A percentile compares a stretch with the other conserved stretches of the same genome.
These are phyloP conservation scores for Tolypocladium amazonense DNA, from an alignment of 2,329 filamentous ascomycete genomes.

Conservation along the genomic window DNA sequence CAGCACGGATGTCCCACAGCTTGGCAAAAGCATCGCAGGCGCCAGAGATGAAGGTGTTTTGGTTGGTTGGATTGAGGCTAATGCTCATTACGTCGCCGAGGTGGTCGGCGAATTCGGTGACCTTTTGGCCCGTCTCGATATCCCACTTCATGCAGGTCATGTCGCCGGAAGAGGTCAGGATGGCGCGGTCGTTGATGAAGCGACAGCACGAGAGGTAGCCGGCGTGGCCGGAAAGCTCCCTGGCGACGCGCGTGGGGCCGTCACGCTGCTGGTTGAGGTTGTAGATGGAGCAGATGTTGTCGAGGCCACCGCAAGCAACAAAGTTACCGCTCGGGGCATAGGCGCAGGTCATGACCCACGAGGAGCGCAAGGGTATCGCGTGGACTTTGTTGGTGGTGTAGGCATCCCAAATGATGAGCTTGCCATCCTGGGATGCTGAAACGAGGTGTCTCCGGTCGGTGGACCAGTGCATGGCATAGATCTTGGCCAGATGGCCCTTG, in stretches of 20 bases:
- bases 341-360: conserved; percentile 99
- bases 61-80: conserved; percentile 97
- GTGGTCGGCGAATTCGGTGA: conserved; percentile 96
- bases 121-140: conserved; percentile 93
- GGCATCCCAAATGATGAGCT: conserved; percentile 99
- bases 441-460: conserved; percentile 95
- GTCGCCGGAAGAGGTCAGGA: conserved; percentile 94
- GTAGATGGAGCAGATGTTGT: conserved; percentile 99
- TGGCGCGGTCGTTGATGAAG: conserved; percentile 97
- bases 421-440: conserved; percentile 96
- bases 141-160: conserved; percentile 99
- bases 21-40: conserved; percentile 98
- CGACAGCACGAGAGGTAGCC: conserved; percentile 97
- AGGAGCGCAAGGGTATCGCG: conserved; percentile 91
- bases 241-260: conserved; percentile 90
- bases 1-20: conserved; percentile 95
- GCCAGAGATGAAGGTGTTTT: conserved; percentile 98
- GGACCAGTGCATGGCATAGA: conserved; percentile 99
- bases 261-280: conserved; percentile 91
- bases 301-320: conserved; percentile 93
- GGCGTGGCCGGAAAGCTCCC: conserved; percentile 92
- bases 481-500: conserved; percentile 97
- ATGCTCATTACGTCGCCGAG: conserved; percentile 99
- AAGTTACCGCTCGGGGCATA: conserved; percentile 98
- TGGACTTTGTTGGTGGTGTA: conserved; percentile 99